Conservation (phyloP, 495 filamentous ascomycete genomes). For the Talaromyces liani region DNA sequence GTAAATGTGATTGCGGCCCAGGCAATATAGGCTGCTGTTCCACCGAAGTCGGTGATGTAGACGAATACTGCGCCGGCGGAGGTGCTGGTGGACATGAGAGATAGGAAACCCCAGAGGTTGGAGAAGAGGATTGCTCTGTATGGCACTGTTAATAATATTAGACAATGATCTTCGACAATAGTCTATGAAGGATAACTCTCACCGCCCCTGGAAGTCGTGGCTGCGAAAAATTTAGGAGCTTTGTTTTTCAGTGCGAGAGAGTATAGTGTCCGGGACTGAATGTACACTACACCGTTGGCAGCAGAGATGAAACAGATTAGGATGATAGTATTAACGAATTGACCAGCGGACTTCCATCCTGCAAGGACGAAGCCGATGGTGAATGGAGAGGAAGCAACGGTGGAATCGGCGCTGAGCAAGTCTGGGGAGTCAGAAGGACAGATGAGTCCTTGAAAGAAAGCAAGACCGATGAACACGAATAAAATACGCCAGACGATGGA, state of each 20-base stretch:
- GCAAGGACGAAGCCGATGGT: not conserved
- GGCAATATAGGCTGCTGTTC: not conserved
- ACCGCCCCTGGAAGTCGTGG: not conserved
- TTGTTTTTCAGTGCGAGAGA: not conserved
- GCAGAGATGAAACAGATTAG: not conserved
- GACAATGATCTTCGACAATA: no score
- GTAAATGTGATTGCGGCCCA: not conserved
- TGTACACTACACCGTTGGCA: slow-evolving; percentile 1
- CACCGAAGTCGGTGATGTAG: not conserved
- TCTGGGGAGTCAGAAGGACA: not conserved
- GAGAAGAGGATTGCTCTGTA: slow-evolving; percentile 1
- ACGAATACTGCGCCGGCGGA: not conserved
- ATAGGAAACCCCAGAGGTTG: not conserved
- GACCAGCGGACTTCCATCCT: not conserved
- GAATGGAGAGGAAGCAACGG: not conserved
- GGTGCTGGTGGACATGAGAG: not conserved
- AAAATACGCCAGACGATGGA: not conserved
- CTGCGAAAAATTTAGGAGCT: not conserved
- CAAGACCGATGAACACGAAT: not conserved
- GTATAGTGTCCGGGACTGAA: not conserved
- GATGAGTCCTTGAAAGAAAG: slow-evolving; percentile 2
- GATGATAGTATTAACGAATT: not conserved
- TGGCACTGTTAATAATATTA: not conserved
- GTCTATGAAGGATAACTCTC: not conserved
- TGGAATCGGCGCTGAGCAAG: not conserved